phyloP scores from a whole-genome alignment of 257 asterid species.

The Lavandula angustifolia region DNA sequence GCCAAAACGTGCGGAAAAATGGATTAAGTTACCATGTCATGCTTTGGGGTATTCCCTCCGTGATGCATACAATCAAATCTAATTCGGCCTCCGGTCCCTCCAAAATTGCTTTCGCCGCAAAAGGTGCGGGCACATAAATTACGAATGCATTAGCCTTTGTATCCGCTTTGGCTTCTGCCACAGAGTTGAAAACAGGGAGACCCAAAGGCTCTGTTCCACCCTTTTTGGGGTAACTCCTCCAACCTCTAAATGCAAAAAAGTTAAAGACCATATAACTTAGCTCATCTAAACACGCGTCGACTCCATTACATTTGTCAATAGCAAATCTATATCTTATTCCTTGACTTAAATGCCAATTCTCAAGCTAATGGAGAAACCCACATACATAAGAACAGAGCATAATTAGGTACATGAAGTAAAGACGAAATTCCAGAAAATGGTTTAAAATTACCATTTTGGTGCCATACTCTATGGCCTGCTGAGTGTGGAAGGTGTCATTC shows the following conservation, averaged over 20 bases:
- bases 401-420: not conserved
- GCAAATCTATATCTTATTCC: not conserved
- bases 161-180: slow-evolving; percentile 94
- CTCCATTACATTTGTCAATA: not conserved
- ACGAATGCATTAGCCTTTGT: slow-evolving; percentile 90
- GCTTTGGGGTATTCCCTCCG: slow-evolving; percentile 96
- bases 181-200: slow-evolving; percentile 87
- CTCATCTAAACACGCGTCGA: not conserved
- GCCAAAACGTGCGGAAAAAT: not conserved
- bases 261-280: not conserved
- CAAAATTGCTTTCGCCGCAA: slow-evolving; percentile 88
- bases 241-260: slow-evolving; percentile 49
- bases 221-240: slow-evolving; percentile 97
- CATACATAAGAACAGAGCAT: not conserved
- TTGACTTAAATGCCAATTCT: slow-evolving; percentile 4
- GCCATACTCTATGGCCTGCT: slow-evolving; percentile 96
- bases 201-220: slow-evolving; percentile 99
- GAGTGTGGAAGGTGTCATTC: slow-evolving; percentile 93
- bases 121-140: slow-evolving; percentile 93
- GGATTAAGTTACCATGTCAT: slow-evolving; percentile 75
- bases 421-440: not conserved
- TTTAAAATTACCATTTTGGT: slow-evolving; percentile 74
- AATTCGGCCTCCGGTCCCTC: slow-evolving; percentile 90
- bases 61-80: slow-evolving; percentile 90
- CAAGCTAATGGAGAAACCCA: not conserved